Evolutionary conservation across 306 rosid genomes (phyloP).

Genomic region (Casuarina equisetifolia): DNA sequence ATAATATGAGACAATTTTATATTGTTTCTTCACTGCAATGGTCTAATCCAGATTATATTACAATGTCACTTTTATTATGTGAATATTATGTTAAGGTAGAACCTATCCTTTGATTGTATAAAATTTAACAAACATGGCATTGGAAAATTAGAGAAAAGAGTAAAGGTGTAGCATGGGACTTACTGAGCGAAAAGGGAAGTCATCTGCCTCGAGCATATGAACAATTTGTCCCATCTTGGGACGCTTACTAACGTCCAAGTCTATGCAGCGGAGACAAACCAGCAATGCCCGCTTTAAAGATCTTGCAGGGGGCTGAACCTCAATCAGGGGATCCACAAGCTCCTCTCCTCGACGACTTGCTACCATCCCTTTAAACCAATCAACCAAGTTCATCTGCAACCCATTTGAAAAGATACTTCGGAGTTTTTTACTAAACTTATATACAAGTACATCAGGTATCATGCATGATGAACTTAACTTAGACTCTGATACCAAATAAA

Average conservation of each 20-base stretch:
- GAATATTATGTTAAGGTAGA: no score
- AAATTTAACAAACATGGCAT: no score
- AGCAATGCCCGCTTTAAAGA: slow-evolving; percentile 79
- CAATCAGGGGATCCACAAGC: slow-evolving; percentile 73
- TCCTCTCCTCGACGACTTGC: slow-evolving; percentile 86
- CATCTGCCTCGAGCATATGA: slow-evolving; percentile 97
- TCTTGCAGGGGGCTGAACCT: slow-evolving; percentile 71
- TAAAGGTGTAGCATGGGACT: slow-evolving; percentile 25
- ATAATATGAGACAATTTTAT: neutral
- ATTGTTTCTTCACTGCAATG: neutral
- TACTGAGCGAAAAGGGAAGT: slow-evolving; percentile 88
- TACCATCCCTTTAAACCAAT: slow-evolving; percentile 94
- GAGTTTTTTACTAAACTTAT: neutral
- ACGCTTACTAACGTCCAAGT: slow-evolving; percentile 78
- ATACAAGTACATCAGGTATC: no score
- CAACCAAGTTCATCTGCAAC: slow-evolving; percentile 92
- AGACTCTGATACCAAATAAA: no score
- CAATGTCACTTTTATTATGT: no score
- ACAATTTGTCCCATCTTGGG: slow-evolving; percentile 98
- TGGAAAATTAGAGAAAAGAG: neutral
- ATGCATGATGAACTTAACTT: no score
- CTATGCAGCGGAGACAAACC: slow-evolving; percentile 87
- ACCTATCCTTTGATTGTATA: no score
- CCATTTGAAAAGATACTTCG: slow-evolving; percentile 16
- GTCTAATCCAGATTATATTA: no score